Conservation (phyloP, 768 basidiomycete genomes). For the Lactarius tabidus region DNA sequence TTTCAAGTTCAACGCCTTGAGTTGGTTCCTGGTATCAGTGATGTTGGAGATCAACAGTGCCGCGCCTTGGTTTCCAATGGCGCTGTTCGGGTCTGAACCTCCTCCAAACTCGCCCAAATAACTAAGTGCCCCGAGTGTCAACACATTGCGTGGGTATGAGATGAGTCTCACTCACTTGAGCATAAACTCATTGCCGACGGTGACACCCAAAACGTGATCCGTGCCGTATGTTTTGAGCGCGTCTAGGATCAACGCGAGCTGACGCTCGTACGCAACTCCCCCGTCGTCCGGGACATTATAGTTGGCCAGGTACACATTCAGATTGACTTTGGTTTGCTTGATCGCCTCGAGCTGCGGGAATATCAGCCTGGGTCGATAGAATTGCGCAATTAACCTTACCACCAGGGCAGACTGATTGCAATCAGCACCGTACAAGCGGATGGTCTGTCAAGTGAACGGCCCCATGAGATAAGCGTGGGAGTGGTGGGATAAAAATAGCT, state of each 20-base stretch:
- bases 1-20: conserved; percentile 50
- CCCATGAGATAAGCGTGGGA: background rate
- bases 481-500: conserved; percentile 12
- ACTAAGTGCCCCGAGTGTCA: conserved; percentile 35
- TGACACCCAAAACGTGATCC: conserved; percentile 71
- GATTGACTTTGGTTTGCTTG: conserved; percentile 80
- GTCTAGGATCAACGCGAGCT: conserved; percentile 59
- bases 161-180: conserved; percentile 50
- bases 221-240: conserved; percentile 78
- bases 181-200: conserved; percentile 91
- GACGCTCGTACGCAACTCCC: conserved; percentile 64
- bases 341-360: conserved; percentile 73
- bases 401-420: conserved; percentile 80
- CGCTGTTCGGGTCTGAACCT: conserved; percentile 54
- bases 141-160: background rate
- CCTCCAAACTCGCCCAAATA: conserved; percentile 50
- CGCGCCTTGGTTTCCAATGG: conserved; percentile 59
- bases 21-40: conserved; percentile 55
- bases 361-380: background rate
- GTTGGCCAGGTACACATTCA: conserved; percentile 75
- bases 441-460: conserved; percentile 37
- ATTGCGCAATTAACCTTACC: conserved; percentile 36
- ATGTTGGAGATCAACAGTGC: conserved; percentile 63
- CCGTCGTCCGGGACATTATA: conserved; percentile 62
- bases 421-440: conserved; percentile 85